Evolutionary conservation across 2,329 filamentous ascomycete species (phyloP).

Genomic region (Stachybotrys echinatus): DNA sequence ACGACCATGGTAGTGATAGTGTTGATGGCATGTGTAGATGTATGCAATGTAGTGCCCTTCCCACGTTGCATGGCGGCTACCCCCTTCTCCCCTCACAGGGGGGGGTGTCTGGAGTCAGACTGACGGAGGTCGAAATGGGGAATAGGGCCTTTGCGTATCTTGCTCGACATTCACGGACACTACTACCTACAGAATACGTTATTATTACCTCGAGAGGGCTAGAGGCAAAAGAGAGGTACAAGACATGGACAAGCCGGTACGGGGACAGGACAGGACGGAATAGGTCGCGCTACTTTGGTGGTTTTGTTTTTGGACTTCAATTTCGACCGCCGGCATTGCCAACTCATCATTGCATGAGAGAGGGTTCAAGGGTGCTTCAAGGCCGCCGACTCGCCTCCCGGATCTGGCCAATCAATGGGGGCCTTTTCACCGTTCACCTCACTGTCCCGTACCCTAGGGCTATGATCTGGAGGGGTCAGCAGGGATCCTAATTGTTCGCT

Average conservation of each 20-base stretch:
- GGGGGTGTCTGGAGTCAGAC: too few species aligned
- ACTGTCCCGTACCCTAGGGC: conserved; percentile 3
- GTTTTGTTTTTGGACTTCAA: conserved; percentile 23
- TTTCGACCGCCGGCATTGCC: conserved; percentile 52
- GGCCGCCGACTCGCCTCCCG: conserved; percentile 13
- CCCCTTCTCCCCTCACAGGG: background rate
- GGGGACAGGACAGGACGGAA: background rate
- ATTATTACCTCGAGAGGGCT: background rate
- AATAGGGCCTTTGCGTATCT: too few species aligned
- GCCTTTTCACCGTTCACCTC: conserved; percentile 17
- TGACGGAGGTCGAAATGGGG: too few species aligned
- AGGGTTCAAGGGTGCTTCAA: conserved; percentile 31
- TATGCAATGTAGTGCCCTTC: background rate
- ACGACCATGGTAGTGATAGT: background rate
- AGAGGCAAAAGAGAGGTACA: background rate
- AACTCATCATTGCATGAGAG: conserved; percentile 70
- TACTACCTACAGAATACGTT: too few species aligned
- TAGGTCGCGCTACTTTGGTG: conserved; percentile 12
- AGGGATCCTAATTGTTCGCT: background rate
- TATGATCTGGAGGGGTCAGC: background rate
- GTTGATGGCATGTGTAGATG: too few species aligned
- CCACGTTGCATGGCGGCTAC: background rate
- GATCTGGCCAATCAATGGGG: conserved; percentile 15
- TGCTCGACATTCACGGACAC: too few species aligned
- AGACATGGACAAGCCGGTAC: background rate